A percentile compares a stretch with the other conserved stretches of the same genome.
Evolutionary conservation across 1,284 basidiomycete genomes (phyloP).

Genomic region (Phlebopus sp.): DNA sequence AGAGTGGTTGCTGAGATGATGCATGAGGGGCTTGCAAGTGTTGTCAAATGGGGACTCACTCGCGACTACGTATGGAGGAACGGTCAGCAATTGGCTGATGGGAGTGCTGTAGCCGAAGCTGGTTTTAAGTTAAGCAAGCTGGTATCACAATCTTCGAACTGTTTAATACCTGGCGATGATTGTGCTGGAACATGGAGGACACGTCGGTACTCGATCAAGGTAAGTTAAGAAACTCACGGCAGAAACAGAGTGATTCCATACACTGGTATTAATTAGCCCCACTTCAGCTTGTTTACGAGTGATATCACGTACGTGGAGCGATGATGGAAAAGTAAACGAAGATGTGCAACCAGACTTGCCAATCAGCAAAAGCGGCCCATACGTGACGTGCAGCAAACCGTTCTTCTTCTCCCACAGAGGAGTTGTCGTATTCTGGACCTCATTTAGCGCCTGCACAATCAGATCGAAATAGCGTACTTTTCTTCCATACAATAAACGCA

Average conservation of each 20-base stretch:
- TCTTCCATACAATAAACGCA: conserved; percentile 47
- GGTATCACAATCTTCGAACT: background rate
- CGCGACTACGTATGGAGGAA: conserved; percentile 65
- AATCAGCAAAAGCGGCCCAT: conserved; percentile 53
- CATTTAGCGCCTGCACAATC: background rate
- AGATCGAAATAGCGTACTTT: conserved; percentile 41
- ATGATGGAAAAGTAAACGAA: conserved; percentile 60
- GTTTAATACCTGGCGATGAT: conserved; percentile 54
- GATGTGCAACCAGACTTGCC: conserved; percentile 49
- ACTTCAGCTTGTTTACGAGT: conserved; percentile 9
- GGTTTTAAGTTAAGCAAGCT: conserved; percentile 3
- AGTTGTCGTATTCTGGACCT: conserved; percentile 50
- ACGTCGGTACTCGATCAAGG: background rate
- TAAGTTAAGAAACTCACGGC: conserved; percentile 43
- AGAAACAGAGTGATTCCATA: conserved; percentile 65
- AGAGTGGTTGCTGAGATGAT: conserved; percentile 46
- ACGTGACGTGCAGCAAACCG: conserved; percentile 53
- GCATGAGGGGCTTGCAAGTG: background rate
- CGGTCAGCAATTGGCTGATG: conserved; percentile 64
- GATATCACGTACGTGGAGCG: conserved; percentile 47
- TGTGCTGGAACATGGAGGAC: conserved; percentile 38
- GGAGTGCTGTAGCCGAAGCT: conserved; percentile 58
- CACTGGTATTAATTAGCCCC: conserved; percentile 25
- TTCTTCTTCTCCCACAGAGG: conserved; percentile 65
- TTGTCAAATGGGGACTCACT: conserved; percentile 36